Base-by-base conservation (phyloP, 306 rosid genomes). In the Trifolium dubium region DNA sequence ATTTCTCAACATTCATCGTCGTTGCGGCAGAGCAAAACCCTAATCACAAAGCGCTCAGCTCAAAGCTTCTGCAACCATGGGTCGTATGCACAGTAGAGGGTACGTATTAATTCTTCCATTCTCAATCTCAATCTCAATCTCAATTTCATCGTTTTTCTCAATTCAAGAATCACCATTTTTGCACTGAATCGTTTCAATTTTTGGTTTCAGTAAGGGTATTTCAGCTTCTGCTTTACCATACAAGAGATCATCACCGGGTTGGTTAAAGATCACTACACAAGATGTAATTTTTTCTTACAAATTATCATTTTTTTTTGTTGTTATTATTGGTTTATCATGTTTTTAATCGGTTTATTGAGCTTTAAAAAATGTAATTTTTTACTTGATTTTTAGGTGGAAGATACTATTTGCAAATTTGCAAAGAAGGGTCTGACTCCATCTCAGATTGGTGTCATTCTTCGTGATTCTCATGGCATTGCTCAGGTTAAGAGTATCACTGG, bases 401-500 rank as follows among this genome's bases (percentile, higher is more conserved):
- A 92, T 0, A 90, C 86, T 12, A 90, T 92, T 19, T 90, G 92
- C 83, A 92, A 92, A 81, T 92, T 92, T 60, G 96, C 96, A 3
- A 92, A 92, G 79, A 92, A 92, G 88, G 98, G 98, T 31, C 11
- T 92, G 89, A 83, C 94, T 12, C 98, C 98, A 1, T 92, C 98
- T 32, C 98, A 92, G 85, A 92, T 92, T 72, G 98, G 98, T 83
- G 96, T 90, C n/a, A 87, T 92, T 75, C 95, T 92, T 32, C 85
- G 96, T 60, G 98, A 92, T 63, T 90, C 98, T 72, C 91, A 92
- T 31, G 98, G 96, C n/a, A 92, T 92, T 64, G 96, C 96, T 54
- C 97, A 92, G 83, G 96, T 92, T 12, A 89, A 46, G 83, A 88
- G 86, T 41, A 87, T 92, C 18, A 88, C 98, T n/a, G 96, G 96